Base-by-base conservation (phyloP, 192 early-diverging fungal genomes). In the Coemansia sp. region DNA sequence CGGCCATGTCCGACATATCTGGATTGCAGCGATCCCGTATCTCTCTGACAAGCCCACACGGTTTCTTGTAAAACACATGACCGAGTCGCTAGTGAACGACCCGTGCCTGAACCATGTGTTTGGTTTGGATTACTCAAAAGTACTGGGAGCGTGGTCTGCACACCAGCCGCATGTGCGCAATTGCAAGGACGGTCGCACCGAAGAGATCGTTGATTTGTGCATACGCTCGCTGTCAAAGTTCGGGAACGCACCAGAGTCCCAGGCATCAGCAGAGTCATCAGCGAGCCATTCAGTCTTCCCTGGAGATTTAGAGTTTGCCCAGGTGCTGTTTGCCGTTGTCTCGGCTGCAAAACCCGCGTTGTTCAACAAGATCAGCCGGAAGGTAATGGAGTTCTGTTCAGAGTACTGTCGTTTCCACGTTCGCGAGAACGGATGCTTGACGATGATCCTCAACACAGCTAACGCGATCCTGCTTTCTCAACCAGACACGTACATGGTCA, bases 121-220 rank as follows among this genome's bases (percentile, higher is more conserved):
- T 60, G 73, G 67, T 3, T 54, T 70, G 19, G 79, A 81, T 45
- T 81, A 70, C 59, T 64, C 70, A 48, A 81, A 81, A 42, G 66
- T 62, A 2, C 59, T 81, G 17, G 60, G 74, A 29, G 79, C 74
- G 13, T 81, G 79, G 79, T 70, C 74, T 5, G 52, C 63, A 2
- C 79, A 81, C 20, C 52, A 62, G 38, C 73, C 70, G 19, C 79
- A 81, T 59, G 64, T 81, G 58, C 62, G 63, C 17, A 48, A 56
- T 22, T 81, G 79, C 62, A 73, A 67, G 34, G 74, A 67, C 3
- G 19, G 54, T 9, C 67, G 66, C 2, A 69, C 71, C 5, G 48
- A 62, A 36, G 66, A 65, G 6, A 63, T 76, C 17, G 65, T 67
- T 20, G 70, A 64, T 15, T 52, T 73, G 63, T 81, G 79, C 20